phyloP scores from a whole-genome alignment of 805 yeast genomes.

The Barnettozyma siamensis region DNA sequence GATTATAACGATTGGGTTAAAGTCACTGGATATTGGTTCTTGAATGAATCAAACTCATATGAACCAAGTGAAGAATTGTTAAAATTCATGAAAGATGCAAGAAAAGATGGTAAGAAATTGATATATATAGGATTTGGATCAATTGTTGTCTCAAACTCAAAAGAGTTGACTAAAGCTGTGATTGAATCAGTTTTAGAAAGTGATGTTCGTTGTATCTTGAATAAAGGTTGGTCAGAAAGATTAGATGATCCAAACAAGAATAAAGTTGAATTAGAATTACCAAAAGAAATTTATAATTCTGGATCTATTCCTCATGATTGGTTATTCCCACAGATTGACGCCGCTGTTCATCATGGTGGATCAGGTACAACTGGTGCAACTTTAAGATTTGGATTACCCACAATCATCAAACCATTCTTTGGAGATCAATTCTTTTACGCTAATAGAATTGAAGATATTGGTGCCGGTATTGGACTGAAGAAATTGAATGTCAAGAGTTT shows the following conservation, averaged over 20 bases:
- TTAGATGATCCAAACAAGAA: conserved; percentile 30
- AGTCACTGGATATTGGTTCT: conserved; percentile 94
- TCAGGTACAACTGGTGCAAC: conserved; percentile 96
- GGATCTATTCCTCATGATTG: conserved; percentile 89
- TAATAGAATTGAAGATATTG: conserved; percentile 78
- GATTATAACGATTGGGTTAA: conserved; percentile 95
- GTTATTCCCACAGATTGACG: conserved; percentile 85
- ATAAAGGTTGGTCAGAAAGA: conserved; percentile 94
- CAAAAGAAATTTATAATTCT: conserved; percentile 59
- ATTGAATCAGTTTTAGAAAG: conserved; percentile 73
- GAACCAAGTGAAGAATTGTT: conserved; percentile 50
- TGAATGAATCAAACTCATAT: conserved; percentile 58
- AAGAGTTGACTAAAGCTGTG: conserved; percentile 69
- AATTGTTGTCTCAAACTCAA: conserved; percentile 82
- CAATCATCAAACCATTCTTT: conserved; percentile 88
- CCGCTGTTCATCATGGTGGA: conserved; percentile 97
- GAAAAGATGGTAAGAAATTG: conserved; percentile 53
- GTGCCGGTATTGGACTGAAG: conserved; percentile 70
- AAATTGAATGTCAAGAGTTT: conserved; percentile 61
- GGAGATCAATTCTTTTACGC: conserved; percentile 97
- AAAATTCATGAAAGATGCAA: conserved; percentile 59
- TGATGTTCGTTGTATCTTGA: conserved; percentile 79
- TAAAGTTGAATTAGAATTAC: conserved; percentile 42
- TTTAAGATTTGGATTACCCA: conserved; percentile 79
- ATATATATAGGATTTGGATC: conserved; percentile 96